Percentiles rank a stretch among this genome's conserved stretches.
phyloP scores from a whole-genome alignment of 306 rosid species.

The Inga oerstediana region DNA sequence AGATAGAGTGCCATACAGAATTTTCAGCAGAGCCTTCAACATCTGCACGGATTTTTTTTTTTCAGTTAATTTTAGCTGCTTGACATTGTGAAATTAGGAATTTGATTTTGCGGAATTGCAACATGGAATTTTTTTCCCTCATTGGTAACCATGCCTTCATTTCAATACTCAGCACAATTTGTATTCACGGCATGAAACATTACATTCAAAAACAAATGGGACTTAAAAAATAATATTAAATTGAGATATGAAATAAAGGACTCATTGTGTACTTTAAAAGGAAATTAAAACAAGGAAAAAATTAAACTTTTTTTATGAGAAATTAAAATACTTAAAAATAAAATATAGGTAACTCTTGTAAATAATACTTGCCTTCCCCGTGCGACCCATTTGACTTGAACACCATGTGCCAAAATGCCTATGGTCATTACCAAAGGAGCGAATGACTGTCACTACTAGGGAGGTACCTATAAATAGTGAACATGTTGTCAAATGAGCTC shows the following conservation, averaged over 20 bases:
- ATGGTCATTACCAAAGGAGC: constrained; percentile 89
- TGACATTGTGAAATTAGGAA: not conserved
- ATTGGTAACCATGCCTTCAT: not conserved
- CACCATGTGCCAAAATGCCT: constrained; percentile 83
- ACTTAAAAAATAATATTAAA: not conserved
- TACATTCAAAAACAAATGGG: not conserved
- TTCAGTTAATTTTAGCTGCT: not conserved
- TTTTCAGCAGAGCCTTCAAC: not conserved
- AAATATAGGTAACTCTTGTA: constrained; percentile 1
- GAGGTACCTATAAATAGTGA: constrained; percentile 68
- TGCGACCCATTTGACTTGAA: constrained; percentile 76
- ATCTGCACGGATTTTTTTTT: not conserved
- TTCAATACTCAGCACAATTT: constrained; percentile 29
- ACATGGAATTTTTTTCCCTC: not conserved
- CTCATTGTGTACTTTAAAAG: constrained; percentile 2
- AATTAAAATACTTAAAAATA: constrained; percentile 20
- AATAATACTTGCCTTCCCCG: constrained; percentile 79
- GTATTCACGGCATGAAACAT: constrained; percentile 9
- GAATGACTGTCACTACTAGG: constrained; percentile 80
- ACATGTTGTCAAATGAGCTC: constrained; percentile 31
- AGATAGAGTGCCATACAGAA: not conserved
- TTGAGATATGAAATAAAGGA: constrained; percentile 4
- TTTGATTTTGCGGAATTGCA: not conserved
- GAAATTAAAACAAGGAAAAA: not conserved
- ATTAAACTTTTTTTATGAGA: not conserved